Percentiles rank a stretch among this genome's conserved stretches.
Conservation (phyloP, 192 early-diverging fungal species). For the Haplosporangium gracile region DNA sequence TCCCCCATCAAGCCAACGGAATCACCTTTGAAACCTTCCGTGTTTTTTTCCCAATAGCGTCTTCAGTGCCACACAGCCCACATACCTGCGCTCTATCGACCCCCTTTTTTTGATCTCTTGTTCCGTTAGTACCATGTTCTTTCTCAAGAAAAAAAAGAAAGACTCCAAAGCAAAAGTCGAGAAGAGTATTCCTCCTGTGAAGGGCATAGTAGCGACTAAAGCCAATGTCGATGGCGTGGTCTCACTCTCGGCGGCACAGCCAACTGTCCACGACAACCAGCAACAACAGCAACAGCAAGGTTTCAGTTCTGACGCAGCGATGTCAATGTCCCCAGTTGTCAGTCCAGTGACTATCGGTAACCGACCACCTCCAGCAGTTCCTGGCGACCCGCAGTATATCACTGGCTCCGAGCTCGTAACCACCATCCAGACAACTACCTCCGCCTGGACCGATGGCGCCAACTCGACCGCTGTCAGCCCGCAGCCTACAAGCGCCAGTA, state of each 20-base stretch:
- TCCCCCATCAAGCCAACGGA: background rate
- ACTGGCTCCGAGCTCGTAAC: background rate
- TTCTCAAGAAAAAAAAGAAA: conserved; percentile 25
- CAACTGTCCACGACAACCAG: background rate
- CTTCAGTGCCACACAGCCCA: background rate
- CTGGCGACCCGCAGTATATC: conserved; percentile 1
- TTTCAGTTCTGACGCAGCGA: background rate
- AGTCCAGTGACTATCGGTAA: background rate
- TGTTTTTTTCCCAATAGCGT: background rate
- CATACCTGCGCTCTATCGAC: background rate
- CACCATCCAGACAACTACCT: background rate
- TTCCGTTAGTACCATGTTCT: conserved; percentile 4
- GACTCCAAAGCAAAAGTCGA: conserved; percentile 8
- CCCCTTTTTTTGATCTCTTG: background rate
- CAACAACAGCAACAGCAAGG: background rate
- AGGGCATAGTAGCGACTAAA: background rate
- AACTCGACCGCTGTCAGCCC: background rate
- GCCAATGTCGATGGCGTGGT: conserved; percentile 5
- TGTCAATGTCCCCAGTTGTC: background rate
- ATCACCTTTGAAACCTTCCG: background rate
- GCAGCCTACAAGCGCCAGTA: background rate
- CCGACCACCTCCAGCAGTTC: background rate
- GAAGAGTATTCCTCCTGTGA: background rate
- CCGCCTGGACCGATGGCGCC: background rate
- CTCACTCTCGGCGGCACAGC: background rate